phyloP scores from a whole-genome alignment of 371 early-diverging fungal genomes.

The Actinomortierella ambigua region DNA sequence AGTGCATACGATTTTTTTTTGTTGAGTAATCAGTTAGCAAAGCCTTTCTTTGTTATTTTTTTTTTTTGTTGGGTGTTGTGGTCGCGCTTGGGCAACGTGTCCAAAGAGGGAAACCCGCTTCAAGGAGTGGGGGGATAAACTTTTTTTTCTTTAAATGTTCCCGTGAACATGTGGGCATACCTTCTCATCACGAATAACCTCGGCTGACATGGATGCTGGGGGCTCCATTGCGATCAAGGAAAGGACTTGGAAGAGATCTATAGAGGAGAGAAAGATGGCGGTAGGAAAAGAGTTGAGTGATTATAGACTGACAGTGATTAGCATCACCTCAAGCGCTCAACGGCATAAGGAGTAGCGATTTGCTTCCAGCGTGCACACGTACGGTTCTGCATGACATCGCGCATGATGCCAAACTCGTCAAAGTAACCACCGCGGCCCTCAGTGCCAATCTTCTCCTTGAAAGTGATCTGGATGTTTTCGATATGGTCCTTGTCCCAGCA shows the following conservation, averaged over 20 bases:
- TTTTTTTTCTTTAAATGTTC: not conserved
- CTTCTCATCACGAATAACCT: conserved; percentile 93
- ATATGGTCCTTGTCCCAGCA: conserved; percentile 82
- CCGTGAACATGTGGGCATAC: conserved; percentile 20
- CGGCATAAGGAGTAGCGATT: too few species aligned
- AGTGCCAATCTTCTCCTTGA: conserved; percentile 90
- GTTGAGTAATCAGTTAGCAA: too few species aligned
- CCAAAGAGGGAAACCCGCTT: too few species aligned
- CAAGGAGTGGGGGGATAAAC: too few species aligned
- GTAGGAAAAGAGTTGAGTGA: not conserved
- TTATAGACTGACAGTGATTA: too few species aligned
- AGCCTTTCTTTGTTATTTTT: too few species aligned
- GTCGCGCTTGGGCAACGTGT: too few species aligned
- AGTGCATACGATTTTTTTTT: too few species aligned
- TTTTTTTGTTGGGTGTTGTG: too few species aligned
- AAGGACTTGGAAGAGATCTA: conserved; percentile 88
- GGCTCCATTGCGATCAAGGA: conserved; percentile 92
- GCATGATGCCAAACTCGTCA: conserved; percentile 92
- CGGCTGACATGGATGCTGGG: conserved; percentile 83
- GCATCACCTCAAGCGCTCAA: too few species aligned
- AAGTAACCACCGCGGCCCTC: conserved; percentile 94
- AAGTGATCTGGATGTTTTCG: conserved; percentile 82
- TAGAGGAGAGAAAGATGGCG: not conserved
- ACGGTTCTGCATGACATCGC: conserved; percentile 92
- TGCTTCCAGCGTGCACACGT: not conserved